Base-by-base conservation (phyloP, 1,284 basidiomycete genomes). In the Phylloboletellus chloephorus region DNA sequence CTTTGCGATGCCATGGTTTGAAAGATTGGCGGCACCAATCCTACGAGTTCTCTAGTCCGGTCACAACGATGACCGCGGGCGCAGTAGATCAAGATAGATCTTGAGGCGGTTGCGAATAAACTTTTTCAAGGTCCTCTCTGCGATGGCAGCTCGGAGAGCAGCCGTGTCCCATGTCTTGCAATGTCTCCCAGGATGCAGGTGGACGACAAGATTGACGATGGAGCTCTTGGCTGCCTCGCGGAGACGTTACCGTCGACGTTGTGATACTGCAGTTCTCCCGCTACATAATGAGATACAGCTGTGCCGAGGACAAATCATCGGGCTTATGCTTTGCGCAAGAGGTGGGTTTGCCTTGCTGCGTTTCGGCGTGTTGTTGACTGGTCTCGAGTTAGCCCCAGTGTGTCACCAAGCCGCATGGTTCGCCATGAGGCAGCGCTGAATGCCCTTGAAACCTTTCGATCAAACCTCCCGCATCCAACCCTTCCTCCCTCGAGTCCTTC, bases 221-320 rank as follows among this genome's bases (percentile, higher is more conserved):
- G 63, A 65, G 29, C 61, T 60, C 30, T 65, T 65, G 17, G 63
- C 63, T 11, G 58, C 49, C 47, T 65, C 63, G 30, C 63, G n/a
- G n/a, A n/a, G n/a, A n/a, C n/a, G n/a, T n/a, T n/a, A n/a, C n/a
- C n/a, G n/a, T n/a, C n/a, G n/a, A 64, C 56, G 37, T 65, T 64
- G 24, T 38, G 39, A 30, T 11, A 16, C 15, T 17, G 8, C 9
- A 36, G 19, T 28, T 39, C 36, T 30, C 19, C 43, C 53, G 54
- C 16, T 17, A 5, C 8, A 10, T 11, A 30, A 30, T 10, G 15
- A 17, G 11, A 30, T 6, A 10, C 12, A 26, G 20, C 32, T 32
- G 30, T 41, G 25, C 49, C 39, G 34, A 54, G 47, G 41, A 34
- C 7, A 22, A 29, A 20, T 20, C 9, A 16, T 31, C n/a, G n/a